Base-by-base conservation (phyloP, 257 asterid genomes). In the Capsicum baccatum region DNA sequence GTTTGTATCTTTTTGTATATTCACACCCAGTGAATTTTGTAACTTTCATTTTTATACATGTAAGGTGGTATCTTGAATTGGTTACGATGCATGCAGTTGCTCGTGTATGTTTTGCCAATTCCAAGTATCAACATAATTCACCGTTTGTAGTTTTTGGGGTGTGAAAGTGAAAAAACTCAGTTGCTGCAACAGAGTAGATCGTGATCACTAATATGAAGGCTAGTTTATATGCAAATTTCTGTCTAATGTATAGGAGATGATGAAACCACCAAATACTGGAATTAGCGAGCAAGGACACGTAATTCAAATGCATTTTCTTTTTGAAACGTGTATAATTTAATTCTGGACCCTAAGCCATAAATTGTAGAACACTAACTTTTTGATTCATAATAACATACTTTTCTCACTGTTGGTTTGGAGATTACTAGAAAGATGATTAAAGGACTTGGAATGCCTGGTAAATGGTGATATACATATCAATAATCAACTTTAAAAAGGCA, bases 1-100 rank as follows among this genome's bases (percentile, higher is more conserved):
- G 42, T 67, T 67, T 64, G 50, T 52, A 66, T 68, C 85, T 68
- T 35, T 66, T 83, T 83, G 85, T 83, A 83, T 68, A 83, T 83
- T 83, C 81, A 66, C 73, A 80, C 66, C 85, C 11, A 37, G 85
- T 83, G 57, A 52, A 68, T 67, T 33, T 48, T 83, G 81, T 68
- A 37, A 52, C 58, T 17, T 54, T 58, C 44, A 50, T 82, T 83
- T 52, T 83, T 52, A 50, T 76, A 54, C 80, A 55, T 26, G 79
- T 21, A 76, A 76, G 79, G 50, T n/a, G 85, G 42, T 64, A 52
- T 54, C 84, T 81, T 82, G 85, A 82, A 66, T 74, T 67, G 62
- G 80, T 64, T 82, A 54, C 54, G 50, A n/a, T 83, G 57, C 85
- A 83, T 33, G 48, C 4, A 6, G 55, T 82, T 82, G 80, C 55